Percentiles rank a stretch among this genome's conserved stretches.
Evolutionary conservation across 805 yeast species (phyloP).

Genomic region (Kluyveromyces aestuarii): DNA sequence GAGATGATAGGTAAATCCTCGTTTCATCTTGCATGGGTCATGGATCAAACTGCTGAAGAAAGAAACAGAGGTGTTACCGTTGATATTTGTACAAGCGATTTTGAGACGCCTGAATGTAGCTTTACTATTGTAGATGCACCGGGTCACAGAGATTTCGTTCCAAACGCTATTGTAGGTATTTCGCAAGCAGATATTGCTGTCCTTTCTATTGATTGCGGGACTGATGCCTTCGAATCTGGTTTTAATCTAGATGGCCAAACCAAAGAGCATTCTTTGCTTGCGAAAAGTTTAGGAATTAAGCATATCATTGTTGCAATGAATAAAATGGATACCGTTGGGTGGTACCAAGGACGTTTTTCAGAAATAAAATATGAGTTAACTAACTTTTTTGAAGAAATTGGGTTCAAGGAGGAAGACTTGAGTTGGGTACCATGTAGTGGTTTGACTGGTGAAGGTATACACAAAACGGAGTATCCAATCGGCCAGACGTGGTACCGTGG

Average conservation of each 20-base stretch:
- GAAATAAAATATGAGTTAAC: slow-evolving; percentile 81
- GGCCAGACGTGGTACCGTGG: slow-evolving; percentile 87
- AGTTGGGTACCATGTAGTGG: slow-evolving; percentile 92
- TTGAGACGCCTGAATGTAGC: slow-evolving; percentile 89
- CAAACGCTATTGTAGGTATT: slow-evolving; percentile 98
- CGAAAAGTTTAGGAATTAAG: slow-evolving; percentile 94
- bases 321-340: slow-evolving; percentile 91
- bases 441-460: slow-evolving; percentile 88
- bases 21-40: slow-evolving; percentile 98
- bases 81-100: slow-evolving; percentile 94
- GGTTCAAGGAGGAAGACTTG: slow-evolving; percentile 72
- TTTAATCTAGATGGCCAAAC: slow-evolving; percentile 98
- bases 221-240: slow-evolving; percentile 98
- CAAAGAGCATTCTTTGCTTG: slow-evolving; percentile 91
- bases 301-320: slow-evolving; percentile 81
- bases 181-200: slow-evolving; percentile 98
- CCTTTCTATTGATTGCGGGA: slow-evolving; percentile 91
- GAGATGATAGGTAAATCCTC: slow-evolving; percentile 98
- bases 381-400: slow-evolving; percentile 69
- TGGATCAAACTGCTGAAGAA: slow-evolving; percentile 98
- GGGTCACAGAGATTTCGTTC: slow-evolving; percentile 97
- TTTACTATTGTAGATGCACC: slow-evolving; percentile 98
- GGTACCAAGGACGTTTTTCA: slow-evolving; percentile 88
- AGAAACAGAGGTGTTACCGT: slow-evolving; percentile 98
- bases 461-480: slow-evolving; percentile 56